Evolutionary conservation across 1,284 basidiomycete genomes (phyloP), one percentile per base, ranked within the genome.

Genomic region (Fomitiporia mediterranea): DNA sequence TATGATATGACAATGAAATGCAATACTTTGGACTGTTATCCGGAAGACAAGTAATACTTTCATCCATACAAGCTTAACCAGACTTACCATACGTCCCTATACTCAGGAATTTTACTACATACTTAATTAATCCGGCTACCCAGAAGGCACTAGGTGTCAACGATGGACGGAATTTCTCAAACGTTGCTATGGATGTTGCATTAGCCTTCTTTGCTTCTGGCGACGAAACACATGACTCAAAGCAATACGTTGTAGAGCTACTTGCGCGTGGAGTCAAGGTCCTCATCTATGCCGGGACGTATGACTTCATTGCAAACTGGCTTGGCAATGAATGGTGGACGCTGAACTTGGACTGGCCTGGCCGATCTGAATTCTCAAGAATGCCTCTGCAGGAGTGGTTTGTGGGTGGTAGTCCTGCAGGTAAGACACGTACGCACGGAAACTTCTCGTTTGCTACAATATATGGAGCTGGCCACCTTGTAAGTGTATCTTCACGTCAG

Each of bases 291-390:
- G 85, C 83, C 3, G 88, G 88, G 1, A 77, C 75, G 2, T 80
- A 82, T 56, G 88, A 90, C 67, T 88, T 78, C 75, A 83, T 87
- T 59, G 90, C 87, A 66, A 91, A 89, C 68, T 85, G 84, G 77
- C 70, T 89, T 15, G 86, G 82, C 1, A 89, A 89, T 63, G 80
- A 86, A 62, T 69, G 75, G 8, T 86, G 84, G 84, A 81, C 83
- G 27, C 68, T 79, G 44, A 66, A 62, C 1, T 71, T 89, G 61
- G 77, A 83, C 60, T 89, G 86, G 86, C 75, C 74, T n/a, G 82
- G 83, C 2, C 71, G 80, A 59, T 69, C 72, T 5, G 75, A 66
- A 21, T 87, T 81, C 68, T 68, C 65, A 42, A 64, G 68, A 63
- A 66, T 79, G 69, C 65, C 72, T 21, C 64, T 82, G 62, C 69